Conservation (phyloP, 179 eudicot species). For the Camellia oleifera region DNA sequence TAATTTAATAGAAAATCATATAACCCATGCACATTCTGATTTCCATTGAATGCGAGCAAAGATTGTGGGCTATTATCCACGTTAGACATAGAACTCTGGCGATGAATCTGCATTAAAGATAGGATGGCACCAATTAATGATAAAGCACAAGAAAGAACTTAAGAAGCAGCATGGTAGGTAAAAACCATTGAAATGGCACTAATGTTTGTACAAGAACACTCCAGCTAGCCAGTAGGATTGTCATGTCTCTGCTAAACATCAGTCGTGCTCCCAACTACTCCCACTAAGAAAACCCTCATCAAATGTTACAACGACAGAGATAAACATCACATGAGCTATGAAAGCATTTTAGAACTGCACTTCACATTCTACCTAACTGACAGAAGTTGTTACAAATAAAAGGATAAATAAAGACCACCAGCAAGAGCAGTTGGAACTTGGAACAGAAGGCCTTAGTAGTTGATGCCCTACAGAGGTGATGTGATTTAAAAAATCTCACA, state of each 20-base stretch:
- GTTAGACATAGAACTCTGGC: constrained; percentile 44
- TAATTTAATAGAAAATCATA: constrained; percentile 83
- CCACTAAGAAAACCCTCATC: background rate
- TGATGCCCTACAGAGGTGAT: background rate
- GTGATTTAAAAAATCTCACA: constrained; percentile 69
- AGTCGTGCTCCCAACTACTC: background rate
- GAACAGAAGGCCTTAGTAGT: constrained; percentile 1
- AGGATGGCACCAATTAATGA: background rate
- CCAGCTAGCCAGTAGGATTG: background rate
- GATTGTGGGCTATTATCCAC: constrained; percentile 80
- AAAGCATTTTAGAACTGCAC: background rate
- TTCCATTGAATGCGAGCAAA: constrained; percentile 63
- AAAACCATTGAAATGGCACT: background rate
- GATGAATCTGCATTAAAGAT: constrained; percentile 58
- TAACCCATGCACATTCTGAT: constrained; percentile 73
- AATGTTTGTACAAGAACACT: background rate
- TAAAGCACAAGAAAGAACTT: background rate
- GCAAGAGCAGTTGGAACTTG: constrained; percentile 6
- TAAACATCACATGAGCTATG: background rate
- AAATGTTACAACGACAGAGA: background rate
- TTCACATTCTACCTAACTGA: background rate
- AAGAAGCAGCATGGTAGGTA: background rate
- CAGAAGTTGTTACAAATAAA: background rate
- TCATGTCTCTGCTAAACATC: background rate
- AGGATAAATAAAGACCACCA: background rate